Conservation (phyloP, 192 early-diverging fungal species). For the Coemansia sp. region DNA sequence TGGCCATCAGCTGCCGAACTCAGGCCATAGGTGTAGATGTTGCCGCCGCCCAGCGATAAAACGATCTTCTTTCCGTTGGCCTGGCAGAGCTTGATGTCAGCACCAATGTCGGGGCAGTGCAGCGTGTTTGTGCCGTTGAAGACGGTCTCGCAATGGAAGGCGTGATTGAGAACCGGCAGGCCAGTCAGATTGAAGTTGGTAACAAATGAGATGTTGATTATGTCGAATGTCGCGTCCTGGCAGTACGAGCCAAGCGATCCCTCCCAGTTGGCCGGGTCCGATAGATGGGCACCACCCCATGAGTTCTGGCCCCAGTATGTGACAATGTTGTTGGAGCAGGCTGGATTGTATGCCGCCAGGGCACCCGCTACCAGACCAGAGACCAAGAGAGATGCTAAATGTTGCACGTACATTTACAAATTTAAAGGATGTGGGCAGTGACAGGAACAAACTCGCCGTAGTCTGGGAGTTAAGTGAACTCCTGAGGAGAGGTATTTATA, state of each 20-base stretch:
- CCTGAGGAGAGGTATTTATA: no score
- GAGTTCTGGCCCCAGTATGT: slow-evolving; percentile 67
- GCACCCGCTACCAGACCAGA: slow-evolving; percentile 4
- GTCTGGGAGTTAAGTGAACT: no score
- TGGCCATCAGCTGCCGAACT: slow-evolving; percentile 57
- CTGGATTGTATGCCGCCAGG: slow-evolving; percentile 24
- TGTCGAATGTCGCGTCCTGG: slow-evolving; percentile 56
- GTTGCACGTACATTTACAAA: no score
- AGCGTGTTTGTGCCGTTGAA: slow-evolving; percentile 64
- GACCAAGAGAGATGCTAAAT: no score
- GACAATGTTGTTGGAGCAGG: slow-evolving; percentile 58
- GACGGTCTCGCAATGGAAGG: slow-evolving; percentile 65
- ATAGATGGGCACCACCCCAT: slow-evolving; percentile 57
- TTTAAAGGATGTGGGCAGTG: no score
- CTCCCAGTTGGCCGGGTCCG: slow-evolving; percentile 48
- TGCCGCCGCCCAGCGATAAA: slow-evolving; percentile 72
- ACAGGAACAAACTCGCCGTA: no score
- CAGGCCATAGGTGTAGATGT: slow-evolving; percentile 66
- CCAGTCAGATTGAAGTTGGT: slow-evolving; percentile 64
- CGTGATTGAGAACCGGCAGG: slow-evolving; percentile 69
- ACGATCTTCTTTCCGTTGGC: slow-evolving; percentile 72
- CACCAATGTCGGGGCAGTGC: slow-evolving; percentile 68
- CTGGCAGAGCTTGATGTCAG: slow-evolving; percentile 76
- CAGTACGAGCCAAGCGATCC: slow-evolving; percentile 63
- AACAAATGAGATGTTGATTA: slow-evolving; percentile 66